These are phyloP conservation scores for Chalciporus piperatus DNA, from an alignment of 768 basidiomycete species.

Conservation along the genomic window DNA sequence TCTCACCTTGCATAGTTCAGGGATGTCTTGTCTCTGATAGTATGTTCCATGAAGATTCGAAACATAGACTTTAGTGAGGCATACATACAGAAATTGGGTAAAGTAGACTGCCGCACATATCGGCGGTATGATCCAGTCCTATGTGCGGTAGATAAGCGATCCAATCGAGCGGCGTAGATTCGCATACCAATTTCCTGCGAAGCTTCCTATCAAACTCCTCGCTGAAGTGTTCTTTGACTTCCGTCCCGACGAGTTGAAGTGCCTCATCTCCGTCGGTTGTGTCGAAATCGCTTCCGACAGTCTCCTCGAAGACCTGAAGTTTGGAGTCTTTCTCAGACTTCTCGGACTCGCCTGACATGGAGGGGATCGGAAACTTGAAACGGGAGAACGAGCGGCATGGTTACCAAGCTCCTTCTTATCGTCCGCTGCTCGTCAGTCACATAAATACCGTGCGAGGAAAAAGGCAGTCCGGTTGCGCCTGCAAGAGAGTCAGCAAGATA, in stretches of 20 bases:
- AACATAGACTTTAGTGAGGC: neutral
- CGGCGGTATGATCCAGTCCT: constrained; percentile 54
- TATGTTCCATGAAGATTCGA: neutral
- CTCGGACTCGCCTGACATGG: neutral
- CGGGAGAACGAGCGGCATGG: too few relatives aligned
- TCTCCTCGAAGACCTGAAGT: constrained; percentile 32
- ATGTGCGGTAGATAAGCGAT: neutral
- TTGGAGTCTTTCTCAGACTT: constrained; percentile 15
- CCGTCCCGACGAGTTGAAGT: constrained; percentile 53
- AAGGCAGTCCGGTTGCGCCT: too few relatives aligned
- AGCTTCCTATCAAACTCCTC: constrained; percentile 59
- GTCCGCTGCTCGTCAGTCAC: too few relatives aligned
- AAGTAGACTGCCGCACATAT: constrained; percentile 66
- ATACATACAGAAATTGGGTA: constrained; percentile 57
- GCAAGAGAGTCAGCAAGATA: too few relatives aligned
- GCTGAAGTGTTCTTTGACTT: constrained; percentile 49
- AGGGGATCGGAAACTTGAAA: too few relatives aligned
- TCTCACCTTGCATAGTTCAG: constrained; percentile 65
- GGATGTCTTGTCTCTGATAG: constrained; percentile 61
- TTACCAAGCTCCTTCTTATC: too few relatives aligned
- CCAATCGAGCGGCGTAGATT: neutral
- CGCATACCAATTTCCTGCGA: constrained; percentile 54
- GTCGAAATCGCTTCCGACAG: constrained; percentile 32
- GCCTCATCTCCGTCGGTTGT: constrained; percentile 55
- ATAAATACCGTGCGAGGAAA: too few relatives aligned